Evolutionary conservation across 768 basidiomycete species (phyloP).

Genomic region (Leucocoprinus birnbaumii): DNA sequence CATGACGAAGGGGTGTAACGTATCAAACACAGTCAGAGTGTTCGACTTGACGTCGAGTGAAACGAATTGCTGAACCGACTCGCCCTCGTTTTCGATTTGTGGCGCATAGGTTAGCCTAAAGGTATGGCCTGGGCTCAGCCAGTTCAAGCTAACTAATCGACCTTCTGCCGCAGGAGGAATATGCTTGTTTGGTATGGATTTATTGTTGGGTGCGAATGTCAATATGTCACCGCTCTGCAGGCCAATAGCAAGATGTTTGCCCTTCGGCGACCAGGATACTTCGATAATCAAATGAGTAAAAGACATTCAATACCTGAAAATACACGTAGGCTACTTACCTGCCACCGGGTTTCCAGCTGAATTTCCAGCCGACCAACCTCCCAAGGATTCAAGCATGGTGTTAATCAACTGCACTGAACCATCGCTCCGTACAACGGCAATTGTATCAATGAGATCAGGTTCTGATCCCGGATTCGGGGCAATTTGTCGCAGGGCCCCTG

Average conservation of each 20-base stretch:
- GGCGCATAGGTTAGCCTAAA: slow-evolving; percentile 66
- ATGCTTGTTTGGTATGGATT: slow-evolving; percentile 51
- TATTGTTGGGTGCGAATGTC: slow-evolving; percentile 58
- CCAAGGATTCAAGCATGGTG: slow-evolving; percentile 49
- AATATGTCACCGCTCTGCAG: slow-evolving; percentile 68
- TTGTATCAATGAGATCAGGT: slow-evolving; percentile 45
- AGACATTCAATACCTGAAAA: neutral
- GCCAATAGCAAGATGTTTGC: slow-evolving; percentile 80
- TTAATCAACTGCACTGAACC: slow-evolving; percentile 60
- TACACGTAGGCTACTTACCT: slow-evolving; percentile 37
- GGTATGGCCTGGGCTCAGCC: slow-evolving; percentile 66
- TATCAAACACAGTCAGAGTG: slow-evolving; percentile 32
- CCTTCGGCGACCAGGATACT: slow-evolving; percentile 88
- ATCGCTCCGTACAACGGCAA: slow-evolving; percentile 51
- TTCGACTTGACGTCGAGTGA: slow-evolving; percentile 40
- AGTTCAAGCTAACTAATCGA: slow-evolving; percentile 52
- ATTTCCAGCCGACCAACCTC: slow-evolving; percentile 50
- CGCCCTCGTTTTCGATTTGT: slow-evolving; percentile 19
- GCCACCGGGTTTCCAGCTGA: slow-evolving; percentile 51
- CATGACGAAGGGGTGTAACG: slow-evolving; percentile 38
- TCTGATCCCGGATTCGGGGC: slow-evolving; percentile 62
- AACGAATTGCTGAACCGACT: slow-evolving; percentile 42
- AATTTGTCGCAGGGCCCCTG: slow-evolving; percentile 49
- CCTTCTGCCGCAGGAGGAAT: slow-evolving; percentile 55
- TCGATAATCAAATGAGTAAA: slow-evolving; percentile 6